Evolutionary conservation across 495 filamentous ascomycete genomes (phyloP), one percentile per base, ranked within the genome.

Genomic region (Penicillium longicatenatum): DNA sequence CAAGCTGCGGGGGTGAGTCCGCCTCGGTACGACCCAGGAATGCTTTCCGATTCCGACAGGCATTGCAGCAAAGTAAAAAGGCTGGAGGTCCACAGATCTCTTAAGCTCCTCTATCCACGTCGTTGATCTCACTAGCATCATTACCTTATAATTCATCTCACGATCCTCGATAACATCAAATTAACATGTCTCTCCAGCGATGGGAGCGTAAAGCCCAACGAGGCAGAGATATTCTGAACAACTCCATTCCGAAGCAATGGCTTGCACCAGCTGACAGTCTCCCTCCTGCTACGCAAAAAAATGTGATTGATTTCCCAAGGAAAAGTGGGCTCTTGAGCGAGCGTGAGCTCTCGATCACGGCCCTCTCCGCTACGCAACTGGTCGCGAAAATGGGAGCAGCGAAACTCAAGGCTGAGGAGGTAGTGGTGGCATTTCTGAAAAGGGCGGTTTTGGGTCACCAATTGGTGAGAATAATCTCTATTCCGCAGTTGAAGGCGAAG

Each of bases 371-470:
- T 37, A 85, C 84, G 0, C 72, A 74, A 10, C 72, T 87, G 20
- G 73, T 82, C 5, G 52, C 64, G 1, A 76, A 72, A 17, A 85
- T 89, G 58, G 70, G 70, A 7, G 62, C 61, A 4, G 74, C 79
- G 20, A 64, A 66, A 49, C 74, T 83, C 48, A 86, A 70, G 21
- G 80, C 82, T 10, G 70, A 83, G 29, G 82, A 86, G 59, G 84
- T 88, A 5, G 78, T 79, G 5, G 70, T 75, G 24, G 84, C 84
- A 2, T 88, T 88, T 65, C 78, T 85, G 63, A 89, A 89, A 62
- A 67, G 80, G 21, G 78, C 84, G 1, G 80, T 84, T 0, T 55
- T 88, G 39, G 82, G 85, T 8, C 85, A 88, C 37, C 86, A 88
- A 67, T 54, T 86, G 60, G 76, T 77, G 42, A 41, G 62, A 52